Evolutionary conservation across 148 eudicot genomes (phyloP).

Genomic region (Persicaria maculosa): DNA sequence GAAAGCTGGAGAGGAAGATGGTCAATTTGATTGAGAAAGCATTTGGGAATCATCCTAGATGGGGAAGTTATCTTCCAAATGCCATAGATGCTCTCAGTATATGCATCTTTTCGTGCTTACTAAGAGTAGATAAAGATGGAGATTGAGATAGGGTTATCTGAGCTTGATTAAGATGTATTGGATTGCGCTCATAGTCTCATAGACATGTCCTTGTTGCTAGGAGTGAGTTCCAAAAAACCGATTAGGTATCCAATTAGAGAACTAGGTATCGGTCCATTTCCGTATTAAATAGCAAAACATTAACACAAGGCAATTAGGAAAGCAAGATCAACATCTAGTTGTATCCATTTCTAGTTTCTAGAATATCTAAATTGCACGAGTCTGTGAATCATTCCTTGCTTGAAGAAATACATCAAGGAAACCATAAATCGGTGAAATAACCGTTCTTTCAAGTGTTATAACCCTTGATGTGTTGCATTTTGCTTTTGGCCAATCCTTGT

Average conservation of each 20-base stretch:
- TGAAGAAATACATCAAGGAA: not conserved
- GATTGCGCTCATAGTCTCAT: no score
- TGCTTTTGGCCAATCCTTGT: not conserved
- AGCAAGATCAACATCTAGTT: not conserved
- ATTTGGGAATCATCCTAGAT: no score
- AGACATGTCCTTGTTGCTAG: no score
- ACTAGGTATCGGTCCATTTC: not conserved
- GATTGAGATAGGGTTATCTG: no score
- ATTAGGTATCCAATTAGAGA: not conserved
- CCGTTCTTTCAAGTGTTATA: not conserved
- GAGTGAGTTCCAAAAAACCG: no score
- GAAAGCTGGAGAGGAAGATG: not conserved
- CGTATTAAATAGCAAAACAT: not conserved
- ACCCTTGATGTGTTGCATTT: not conserved
- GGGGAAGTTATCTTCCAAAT: no score
- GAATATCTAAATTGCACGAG: not conserved
- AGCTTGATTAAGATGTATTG: no score
- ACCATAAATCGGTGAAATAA: not conserved
- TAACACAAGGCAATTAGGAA: not conserved
- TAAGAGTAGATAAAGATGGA: no score
- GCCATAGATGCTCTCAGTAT: no score
- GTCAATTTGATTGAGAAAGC: no score
- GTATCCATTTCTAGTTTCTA: slow-evolving; percentile 2
- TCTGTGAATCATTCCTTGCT: not conserved
- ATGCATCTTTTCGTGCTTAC: no score